Evolutionary conservation across 2,329 filamentous ascomycete species (phyloP), one percentile per base, ranked within the genome.

Genomic region (Colletotrichum liaoningense): DNA sequence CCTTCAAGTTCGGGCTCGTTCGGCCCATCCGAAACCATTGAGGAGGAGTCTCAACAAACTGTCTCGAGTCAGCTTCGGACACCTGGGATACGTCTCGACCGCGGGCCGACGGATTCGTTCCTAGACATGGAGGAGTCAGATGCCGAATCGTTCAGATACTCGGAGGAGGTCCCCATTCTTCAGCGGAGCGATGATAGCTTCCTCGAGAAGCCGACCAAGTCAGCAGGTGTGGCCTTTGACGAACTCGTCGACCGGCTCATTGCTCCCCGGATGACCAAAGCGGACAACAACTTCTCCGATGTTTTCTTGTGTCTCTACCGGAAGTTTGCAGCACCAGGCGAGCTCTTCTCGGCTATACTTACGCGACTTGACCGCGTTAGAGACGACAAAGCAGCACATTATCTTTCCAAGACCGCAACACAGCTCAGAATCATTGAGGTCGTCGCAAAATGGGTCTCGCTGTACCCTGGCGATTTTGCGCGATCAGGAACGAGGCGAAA

Each of bases 401-500:
- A 94, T 75, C 89, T 98, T 56, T 92, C 92, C 67, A 94, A 93
- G 77, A 95, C 93, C 54, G 92, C 93, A 8, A 91, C 92, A 5
- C 96, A 98, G 80, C 88, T 98, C 67, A 91, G 95, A 64, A 93
- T 96, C 74, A 92, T 98, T 52, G 92, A 94, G 76, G 91, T 97
- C 7, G 86, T 98, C 72, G 94, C 95, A 5, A 94, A 94, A 80
- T 99, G 97, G 97, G 93, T 97, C 1, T 92, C 93, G 19, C 87
- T 92, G 56, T 98, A 98, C 81, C 95, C 97, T 0, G 96, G 95
- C 19, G 97, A 99, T 82, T 98, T 98, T 86, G 95, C 95, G 1
- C 92, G 93, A 74, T 89, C 93, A 1, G 88, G 88, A 26, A 97
- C 95, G 2, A 91, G 92, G 76, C 90, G 89, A 75, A 91, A 90